These are phyloP conservation scores for Trichoderma sp. DNA, from an alignment of 2,329 filamentous ascomycete genomes.

Conservation along the genomic window DNA sequence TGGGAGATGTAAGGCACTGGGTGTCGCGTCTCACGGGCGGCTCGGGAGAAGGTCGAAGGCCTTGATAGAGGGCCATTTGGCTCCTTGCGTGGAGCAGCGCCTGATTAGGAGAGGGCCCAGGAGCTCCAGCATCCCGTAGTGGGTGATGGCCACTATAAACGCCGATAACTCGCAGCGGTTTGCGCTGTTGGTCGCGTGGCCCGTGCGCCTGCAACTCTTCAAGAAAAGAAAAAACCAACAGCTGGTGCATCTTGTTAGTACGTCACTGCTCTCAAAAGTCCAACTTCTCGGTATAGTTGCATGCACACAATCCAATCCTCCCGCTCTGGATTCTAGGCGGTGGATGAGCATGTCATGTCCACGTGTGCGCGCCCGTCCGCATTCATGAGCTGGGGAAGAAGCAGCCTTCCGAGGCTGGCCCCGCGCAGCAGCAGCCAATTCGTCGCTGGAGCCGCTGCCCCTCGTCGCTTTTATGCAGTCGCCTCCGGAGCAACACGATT, in stretches of 20 bases:
- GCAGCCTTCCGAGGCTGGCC: conserved; percentile 31
- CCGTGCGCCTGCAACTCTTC: conserved; percentile 22
- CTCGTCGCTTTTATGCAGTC: conserved; percentile 70
- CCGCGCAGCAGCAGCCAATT: conserved; percentile 27
- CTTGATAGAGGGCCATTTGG: neutral
- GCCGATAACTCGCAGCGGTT: conserved; percentile 1
- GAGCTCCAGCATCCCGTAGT: conserved; percentile 20
- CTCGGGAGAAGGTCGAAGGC: conserved; percentile 13
- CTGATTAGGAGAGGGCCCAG: conserved; percentile 12
- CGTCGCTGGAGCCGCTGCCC: conserved; percentile 22
- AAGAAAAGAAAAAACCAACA: neutral
- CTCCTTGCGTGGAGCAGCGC: conserved; percentile 7
- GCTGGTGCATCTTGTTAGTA: neutral
- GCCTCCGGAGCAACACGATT: conserved; percentile 74
- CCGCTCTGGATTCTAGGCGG: conserved; percentile 25
- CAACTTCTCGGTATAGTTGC: neutral
- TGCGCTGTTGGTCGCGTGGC: conserved; percentile 14
- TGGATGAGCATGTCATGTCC: conserved; percentile 36
- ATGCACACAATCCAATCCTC: conserved; percentile 20
- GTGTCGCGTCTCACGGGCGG: conserved; percentile 22
- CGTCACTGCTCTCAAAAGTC: conserved; percentile 3
- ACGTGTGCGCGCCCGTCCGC: conserved; percentile 33
- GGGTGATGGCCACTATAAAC: neutral
- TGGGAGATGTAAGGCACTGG: neutral
- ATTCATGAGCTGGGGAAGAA: conserved; percentile 30